Conservation (phyloP, 2,329 filamentous ascomycete species). For the Curvularia eragrostidis region DNA sequence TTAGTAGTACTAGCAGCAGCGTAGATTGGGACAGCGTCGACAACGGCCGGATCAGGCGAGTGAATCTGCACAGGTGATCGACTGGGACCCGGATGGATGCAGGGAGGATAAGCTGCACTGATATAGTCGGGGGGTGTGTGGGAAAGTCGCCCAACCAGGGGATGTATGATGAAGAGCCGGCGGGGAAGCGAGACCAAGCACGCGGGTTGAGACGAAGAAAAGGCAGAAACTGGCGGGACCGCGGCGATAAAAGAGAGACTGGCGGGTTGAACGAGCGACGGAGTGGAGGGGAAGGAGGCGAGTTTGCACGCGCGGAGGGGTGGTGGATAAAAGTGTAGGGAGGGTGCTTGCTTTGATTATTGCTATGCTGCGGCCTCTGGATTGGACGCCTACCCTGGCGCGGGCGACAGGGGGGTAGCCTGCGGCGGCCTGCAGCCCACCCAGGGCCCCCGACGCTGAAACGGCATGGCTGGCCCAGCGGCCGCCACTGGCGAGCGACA, state of each 20-base stretch:
- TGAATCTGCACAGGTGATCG: constrained; percentile 44
- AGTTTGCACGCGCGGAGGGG: constrained; percentile 20
- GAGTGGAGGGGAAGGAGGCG: constrained; percentile 6
- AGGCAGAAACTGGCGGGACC: constrained; percentile 32
- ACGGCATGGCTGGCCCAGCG: constrained; percentile 15
- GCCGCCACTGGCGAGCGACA: constrained; percentile 27
- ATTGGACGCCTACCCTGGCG: constrained; percentile 29
- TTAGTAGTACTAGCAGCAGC: not conserved
- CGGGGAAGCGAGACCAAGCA: constrained; percentile 30
- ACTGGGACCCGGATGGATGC: constrained; percentile 33
- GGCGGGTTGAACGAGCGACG: constrained; percentile 16
- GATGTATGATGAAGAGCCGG: constrained; percentile 39
- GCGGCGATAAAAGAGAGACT: constrained; percentile 25
- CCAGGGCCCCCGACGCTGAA: constrained; percentile 25
- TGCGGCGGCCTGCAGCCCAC: constrained; percentile 19
- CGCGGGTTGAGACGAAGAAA: constrained; percentile 30
- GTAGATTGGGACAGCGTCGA: constrained; percentile 30
- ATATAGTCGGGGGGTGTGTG: constrained; percentile 26
- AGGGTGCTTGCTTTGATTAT: constrained; percentile 35
- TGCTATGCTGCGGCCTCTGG: constrained; percentile 14
- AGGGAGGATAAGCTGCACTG: constrained; percentile 31
- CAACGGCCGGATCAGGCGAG: constrained; percentile 31
- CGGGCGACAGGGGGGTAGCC: constrained; percentile 13
- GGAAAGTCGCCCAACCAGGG: constrained; percentile 39
- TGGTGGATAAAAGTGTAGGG: constrained; percentile 28